Evolutionary conservation across 768 basidiomycete genomes (phyloP), one percentile per base, ranked within the genome.

Genomic region (Boletus rubroflammeus): DNA sequence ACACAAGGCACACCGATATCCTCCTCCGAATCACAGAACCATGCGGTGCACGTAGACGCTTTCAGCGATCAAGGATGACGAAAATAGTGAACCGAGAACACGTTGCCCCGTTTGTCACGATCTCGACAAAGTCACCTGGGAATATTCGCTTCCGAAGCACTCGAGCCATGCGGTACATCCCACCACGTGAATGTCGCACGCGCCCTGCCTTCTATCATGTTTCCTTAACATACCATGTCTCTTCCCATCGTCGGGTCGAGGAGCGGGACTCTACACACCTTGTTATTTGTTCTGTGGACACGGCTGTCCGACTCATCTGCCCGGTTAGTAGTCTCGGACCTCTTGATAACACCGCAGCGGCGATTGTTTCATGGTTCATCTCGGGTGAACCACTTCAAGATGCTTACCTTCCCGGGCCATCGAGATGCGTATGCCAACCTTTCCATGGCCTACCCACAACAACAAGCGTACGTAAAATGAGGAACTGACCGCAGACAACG

Each of bases 11-110:
- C 42, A 5, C 3, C 9, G 9, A 25, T 38, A 5, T 10, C 36
- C 23, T n/a, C 15, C 5, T 6, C 25, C 17, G n/a, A 11, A 13
- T 17, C 11, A 54, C 6, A 8, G 11, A 13, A 1, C 26, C 43
- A 59, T 38, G 57, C 8, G 58, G 51, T 59, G 10, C 51, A 19
- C 4, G 19, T 13, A 21, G 19, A n/a, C n/a, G n/a, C n/a, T n/a
- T n/a, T n/a, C 36, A 38, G 1, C 19, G 36, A 38, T 38, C 36
- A 10, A 9, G 8, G 5, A 8, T 4, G 36, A n/a, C n/a, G 9
- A 38, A 38, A 38, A 38, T 38, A 19, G 17, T 9, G 3, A 10
- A n/a, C 36, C 0, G 17, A n/a, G 36, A 19, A 38, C 36, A 38
- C 36, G 35, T 36, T n/a, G 17, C 7, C 35, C 0, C 8, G 15